A percentile compares a stretch with the other conserved stretches of the same genome.
Conservation (phyloP, 163 green algal genomes). For the Scenedesmus sp. region DNA sequence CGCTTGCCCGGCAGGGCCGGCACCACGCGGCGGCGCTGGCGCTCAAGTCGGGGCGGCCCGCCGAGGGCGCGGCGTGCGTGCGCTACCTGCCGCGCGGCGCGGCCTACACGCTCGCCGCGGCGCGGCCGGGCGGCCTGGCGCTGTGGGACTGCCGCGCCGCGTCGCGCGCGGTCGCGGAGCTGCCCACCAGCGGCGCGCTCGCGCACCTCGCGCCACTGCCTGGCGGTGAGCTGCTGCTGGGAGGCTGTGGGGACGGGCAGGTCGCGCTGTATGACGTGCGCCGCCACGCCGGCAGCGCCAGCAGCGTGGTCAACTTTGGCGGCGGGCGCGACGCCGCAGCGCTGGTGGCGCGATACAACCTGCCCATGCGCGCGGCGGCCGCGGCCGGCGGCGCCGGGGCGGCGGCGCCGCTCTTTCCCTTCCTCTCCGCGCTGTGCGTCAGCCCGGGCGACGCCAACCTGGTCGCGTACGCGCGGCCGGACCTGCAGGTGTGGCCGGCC, state of each 20-base stretch:
- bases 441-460: constrained; percentile 35
- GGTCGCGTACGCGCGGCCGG: constrained; percentile 18
- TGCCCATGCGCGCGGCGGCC: constrained; percentile 14
- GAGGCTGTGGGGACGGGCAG: background rate
- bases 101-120: constrained; percentile 15
- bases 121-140: constrained; percentile 7
- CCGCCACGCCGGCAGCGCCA: constrained; percentile 3
- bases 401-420: background rate
- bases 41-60: background rate
- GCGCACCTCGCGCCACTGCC: constrained; percentile 10
- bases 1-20: background rate
- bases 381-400: background rate
- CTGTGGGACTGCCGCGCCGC: constrained; percentile 36
- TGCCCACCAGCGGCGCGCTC: background rate
- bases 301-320: constrained; percentile 38
- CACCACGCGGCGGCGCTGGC: constrained; percentile 9
- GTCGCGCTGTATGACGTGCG: constrained; percentile 29
- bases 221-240: constrained; percentile 17
- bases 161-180: background rate
- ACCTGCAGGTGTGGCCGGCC: constrained; percentile 25
- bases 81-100: constrained; percentile 7
- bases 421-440: constrained; percentile 8
- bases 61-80: background rate
- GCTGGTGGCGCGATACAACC: constrained; percentile 14
- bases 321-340: constrained; percentile 10